These are phyloP conservation scores for Sarocladium brachiariae DNA, from an alignment of 2,329 filamentous ascomycete species.

Conservation along the genomic window DNA sequence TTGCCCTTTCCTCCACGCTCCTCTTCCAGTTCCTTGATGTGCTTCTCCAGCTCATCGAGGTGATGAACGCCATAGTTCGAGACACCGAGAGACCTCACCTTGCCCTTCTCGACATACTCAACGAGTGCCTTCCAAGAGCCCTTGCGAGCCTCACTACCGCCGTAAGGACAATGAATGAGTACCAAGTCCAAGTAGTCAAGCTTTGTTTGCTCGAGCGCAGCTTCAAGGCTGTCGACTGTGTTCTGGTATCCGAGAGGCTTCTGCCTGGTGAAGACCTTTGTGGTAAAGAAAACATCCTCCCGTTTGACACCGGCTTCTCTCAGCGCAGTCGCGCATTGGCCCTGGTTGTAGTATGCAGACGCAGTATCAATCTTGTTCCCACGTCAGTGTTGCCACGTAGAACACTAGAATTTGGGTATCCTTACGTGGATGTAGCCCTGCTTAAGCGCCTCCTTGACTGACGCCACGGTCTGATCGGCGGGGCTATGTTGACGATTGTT, in stretches of 20 bases:
- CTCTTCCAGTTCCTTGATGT: constrained; percentile 54
- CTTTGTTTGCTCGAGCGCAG: constrained; percentile 54
- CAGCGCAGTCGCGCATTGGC: constrained; percentile 39
- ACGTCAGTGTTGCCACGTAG: not conserved
- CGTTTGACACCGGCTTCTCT: constrained; percentile 34
- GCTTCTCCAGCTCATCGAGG: constrained; percentile 50
- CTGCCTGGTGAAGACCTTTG: constrained; percentile 41
- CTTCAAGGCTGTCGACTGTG: constrained; percentile 56
- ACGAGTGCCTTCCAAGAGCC: constrained; percentile 57
- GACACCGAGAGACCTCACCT: constrained; percentile 55
- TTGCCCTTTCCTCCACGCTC: constrained; percentile 56
- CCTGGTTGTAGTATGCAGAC: constrained; percentile 44
- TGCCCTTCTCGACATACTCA: constrained; percentile 55
- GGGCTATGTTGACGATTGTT: constrained; percentile 21
- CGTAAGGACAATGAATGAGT: constrained; percentile 56
- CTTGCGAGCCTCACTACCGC: constrained; percentile 48
- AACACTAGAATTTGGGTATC: not conserved
- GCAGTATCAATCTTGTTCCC: constrained; percentile 43
- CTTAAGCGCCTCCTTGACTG: constrained; percentile 38
- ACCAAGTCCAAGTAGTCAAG: constrained; percentile 62
- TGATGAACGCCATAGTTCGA: constrained; percentile 61
- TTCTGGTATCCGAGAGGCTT: constrained; percentile 49
- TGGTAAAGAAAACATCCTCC: constrained; percentile 47
- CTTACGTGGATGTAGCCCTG: constrained; percentile 48
- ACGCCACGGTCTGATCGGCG: constrained; percentile 24